Conservation (phyloP, 345 rosid genomes). For the Eucalyptus pauciflora region DNA sequence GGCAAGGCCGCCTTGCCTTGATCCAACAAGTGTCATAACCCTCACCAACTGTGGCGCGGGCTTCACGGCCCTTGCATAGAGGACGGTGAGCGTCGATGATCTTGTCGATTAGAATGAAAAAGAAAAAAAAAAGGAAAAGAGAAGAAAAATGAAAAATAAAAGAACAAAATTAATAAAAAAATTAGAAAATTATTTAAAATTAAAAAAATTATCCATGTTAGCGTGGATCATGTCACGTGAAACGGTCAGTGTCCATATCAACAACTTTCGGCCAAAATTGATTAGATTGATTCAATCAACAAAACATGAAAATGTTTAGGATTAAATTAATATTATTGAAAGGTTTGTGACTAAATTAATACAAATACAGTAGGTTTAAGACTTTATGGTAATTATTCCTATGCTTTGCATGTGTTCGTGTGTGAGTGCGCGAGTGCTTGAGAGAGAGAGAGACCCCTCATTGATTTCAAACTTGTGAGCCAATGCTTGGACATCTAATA, state of each 20-base stretch:
- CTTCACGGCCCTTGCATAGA: not conserved
- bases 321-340: not conserved
- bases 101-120: accelerated
- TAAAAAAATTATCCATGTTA: too few species aligned
- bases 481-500: not conserved
- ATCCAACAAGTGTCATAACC: not conserved
- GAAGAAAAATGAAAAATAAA: too few species aligned
- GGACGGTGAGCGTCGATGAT: accelerated
- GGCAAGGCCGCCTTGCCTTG: not conserved
- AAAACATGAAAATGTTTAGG: not conserved
- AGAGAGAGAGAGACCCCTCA: not conserved
- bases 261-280: accelerated
- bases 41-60: accelerated
- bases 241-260: accelerated
- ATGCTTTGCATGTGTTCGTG: not conserved
- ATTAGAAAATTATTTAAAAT: too few species aligned
- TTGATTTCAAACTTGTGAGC: not conserved
- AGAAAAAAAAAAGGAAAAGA: too few species aligned
- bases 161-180: too few species aligned
- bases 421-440: not conserved
- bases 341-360: not conserved
- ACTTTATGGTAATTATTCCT: not conserved
- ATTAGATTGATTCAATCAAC: not conserved
- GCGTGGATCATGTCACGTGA: accelerated
- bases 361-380: accelerated